phyloP scores from a whole-genome alignment of 169 alveolate genomes.

The Eimeria falciformis region DNA sequence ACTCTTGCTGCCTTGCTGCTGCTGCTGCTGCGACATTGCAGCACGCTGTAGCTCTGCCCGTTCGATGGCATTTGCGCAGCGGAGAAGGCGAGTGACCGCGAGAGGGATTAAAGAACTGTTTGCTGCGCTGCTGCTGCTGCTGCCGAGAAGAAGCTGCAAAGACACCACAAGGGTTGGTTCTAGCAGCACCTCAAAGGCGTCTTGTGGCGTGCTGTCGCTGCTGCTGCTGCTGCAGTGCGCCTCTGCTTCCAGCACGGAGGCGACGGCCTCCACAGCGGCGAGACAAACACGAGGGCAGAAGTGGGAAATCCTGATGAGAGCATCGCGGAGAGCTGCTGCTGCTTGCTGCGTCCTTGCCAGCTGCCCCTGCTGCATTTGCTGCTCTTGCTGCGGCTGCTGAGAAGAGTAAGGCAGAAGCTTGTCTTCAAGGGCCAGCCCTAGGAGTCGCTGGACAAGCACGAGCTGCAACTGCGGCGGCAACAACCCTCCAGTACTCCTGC shows the following conservation, averaged over 20 bases:
- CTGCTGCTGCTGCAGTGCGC: neutral
- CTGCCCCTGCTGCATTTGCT: neutral
- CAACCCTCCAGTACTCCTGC: neutral
- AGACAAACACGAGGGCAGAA: conserved; percentile 17
- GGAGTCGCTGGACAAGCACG: conserved; percentile 23
- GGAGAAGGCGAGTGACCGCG: conserved; percentile 16
- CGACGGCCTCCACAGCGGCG: conserved; percentile 11
- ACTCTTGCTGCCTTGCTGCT: neutral
- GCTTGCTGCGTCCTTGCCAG: conserved; percentile 16
- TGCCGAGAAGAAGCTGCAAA: conserved; percentile 12
- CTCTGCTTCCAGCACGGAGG: conserved; percentile 3
- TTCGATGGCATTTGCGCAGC: neutral
- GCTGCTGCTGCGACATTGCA: neutral
- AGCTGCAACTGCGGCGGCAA: conserved; percentile 22
- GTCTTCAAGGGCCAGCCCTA: conserved; percentile 1
- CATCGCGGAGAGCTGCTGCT: conserved; percentile 28
- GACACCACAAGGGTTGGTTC: neutral
- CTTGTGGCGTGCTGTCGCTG: neutral
- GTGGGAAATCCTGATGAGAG: conserved; percentile 1
- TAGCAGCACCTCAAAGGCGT: neutral
- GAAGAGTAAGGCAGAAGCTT: neutral
- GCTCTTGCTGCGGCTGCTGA: neutral
- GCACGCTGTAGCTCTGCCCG: neutral
- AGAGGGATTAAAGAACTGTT: conserved; percentile 5
- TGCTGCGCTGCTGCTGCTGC: conserved; percentile 19